These are phyloP conservation scores for Dothideomycetidae sp. DNA, from an alignment of 2,329 filamentous ascomycete genomes.

Conservation along the genomic window DNA sequence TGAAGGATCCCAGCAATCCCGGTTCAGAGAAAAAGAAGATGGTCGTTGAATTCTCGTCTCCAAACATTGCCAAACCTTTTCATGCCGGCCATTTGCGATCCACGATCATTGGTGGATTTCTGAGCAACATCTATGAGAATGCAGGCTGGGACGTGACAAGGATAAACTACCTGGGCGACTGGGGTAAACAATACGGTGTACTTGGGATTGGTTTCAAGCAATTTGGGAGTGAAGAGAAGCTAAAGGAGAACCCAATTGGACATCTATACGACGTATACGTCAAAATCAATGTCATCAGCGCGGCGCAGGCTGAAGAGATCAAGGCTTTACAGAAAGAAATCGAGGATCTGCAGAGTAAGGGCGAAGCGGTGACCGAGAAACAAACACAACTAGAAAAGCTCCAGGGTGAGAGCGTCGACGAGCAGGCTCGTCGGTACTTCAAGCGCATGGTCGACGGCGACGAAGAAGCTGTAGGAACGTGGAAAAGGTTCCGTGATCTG, in stretches of 20 bases:
- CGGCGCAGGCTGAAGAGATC: constrained; percentile 51
- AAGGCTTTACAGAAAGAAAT: constrained; percentile 34
- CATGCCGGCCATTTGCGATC: constrained; percentile 61
- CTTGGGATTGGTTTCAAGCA: constrained; percentile 60
- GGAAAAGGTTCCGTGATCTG: constrained; percentile 49
- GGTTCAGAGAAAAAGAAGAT: constrained; percentile 49
- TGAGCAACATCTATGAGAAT: constrained; percentile 53
- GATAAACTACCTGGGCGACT: constrained; percentile 67
- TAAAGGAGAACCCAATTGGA: constrained; percentile 61
- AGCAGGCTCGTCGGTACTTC: constrained; percentile 59
- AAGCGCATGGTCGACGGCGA: constrained; percentile 54
- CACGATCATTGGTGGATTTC: constrained; percentile 62
- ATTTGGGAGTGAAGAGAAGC: constrained; percentile 58
- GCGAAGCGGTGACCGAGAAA: constrained; percentile 33
- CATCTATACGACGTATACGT: constrained; percentile 75
- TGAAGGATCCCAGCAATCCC: constrained; percentile 47
- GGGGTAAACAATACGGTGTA: constrained; percentile 61
- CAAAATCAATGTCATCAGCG: constrained; percentile 51
- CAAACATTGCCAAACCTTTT: constrained; percentile 77
- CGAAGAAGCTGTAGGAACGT: constrained; percentile 43
- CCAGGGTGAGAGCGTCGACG: constrained; percentile 47
- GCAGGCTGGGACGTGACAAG: constrained; percentile 57
- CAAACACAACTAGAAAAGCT: constrained; percentile 36
- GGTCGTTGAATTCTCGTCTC: constrained; percentile 70
- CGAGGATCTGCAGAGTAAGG: constrained; percentile 31